Conservation (phyloP, 768 basidiomycete species). For the Hemileccinum rubropunctum region DNA sequence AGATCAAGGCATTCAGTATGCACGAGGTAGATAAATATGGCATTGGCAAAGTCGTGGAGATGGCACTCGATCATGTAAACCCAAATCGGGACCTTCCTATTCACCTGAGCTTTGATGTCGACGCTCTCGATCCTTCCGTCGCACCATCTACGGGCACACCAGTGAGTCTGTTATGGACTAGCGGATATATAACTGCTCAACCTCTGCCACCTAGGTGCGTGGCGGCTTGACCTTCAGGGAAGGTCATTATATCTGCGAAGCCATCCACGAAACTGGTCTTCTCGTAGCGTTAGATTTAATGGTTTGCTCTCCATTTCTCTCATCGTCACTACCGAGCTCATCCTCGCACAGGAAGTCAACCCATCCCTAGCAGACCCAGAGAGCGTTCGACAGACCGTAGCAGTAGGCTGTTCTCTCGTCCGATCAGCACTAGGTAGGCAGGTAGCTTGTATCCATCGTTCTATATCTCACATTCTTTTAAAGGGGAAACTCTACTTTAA, state of each 20-base stretch:
- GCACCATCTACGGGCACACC: conserved; percentile 97
- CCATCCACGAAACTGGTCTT: conserved; percentile 87
- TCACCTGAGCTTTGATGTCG: conserved; percentile 96
- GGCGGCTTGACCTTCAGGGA: conserved; percentile 96
- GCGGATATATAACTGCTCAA: neutral
- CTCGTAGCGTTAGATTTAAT: conserved; percentile 93
- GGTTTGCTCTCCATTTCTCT: conserved; percentile 46
- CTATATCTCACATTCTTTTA: conserved; percentile 6
- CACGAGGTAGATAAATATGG: conserved; percentile 87
- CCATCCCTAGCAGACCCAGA: conserved; percentile 80
- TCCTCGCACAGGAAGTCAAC: conserved; percentile 77
- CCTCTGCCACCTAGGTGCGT: conserved; percentile 54
- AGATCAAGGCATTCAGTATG: conserved; percentile 89
- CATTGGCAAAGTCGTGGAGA: conserved; percentile 92
- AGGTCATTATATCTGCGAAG: conserved; percentile 97
- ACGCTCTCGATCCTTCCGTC: conserved; percentile 89
- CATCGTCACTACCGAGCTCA: conserved; percentile 5
- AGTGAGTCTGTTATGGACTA: conserved; percentile 36
- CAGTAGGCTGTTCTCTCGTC: conserved; percentile 84
- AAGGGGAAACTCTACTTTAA: conserved; percentile 36
- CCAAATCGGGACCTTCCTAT: conserved; percentile 80
- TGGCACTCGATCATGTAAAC: conserved; percentile 95
- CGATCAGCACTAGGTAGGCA: conserved; percentile 75
- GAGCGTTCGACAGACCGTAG: conserved; percentile 83
- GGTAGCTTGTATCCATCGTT: neutral